phyloP scores from a whole-genome alignment of 2,329 filamentous ascomycete species.

The Neonectria neomacrospora region DNA sequence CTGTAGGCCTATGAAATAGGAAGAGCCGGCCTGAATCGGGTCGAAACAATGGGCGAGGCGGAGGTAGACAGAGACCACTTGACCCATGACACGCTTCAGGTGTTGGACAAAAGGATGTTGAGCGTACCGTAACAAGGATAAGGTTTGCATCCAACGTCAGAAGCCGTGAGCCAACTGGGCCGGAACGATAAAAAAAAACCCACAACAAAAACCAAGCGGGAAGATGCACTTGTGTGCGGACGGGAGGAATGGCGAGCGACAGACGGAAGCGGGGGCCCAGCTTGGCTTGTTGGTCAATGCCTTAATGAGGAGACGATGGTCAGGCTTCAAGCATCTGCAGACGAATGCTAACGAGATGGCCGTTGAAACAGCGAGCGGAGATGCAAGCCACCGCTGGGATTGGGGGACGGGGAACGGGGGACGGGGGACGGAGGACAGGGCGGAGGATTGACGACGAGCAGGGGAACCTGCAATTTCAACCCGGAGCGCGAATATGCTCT shows the following conservation, averaged over 20 bases:
- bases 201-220: too few relatives aligned
- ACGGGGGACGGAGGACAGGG: background rate
- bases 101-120: background rate
- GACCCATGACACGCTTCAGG: constrained; percentile 15
- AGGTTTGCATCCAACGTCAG: background rate
- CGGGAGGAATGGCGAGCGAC: constrained; percentile 4
- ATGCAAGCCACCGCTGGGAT: constrained; percentile 1
- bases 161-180: constrained; percentile 6
- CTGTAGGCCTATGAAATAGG: background rate
- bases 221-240: constrained; percentile 3
- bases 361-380: constrained; percentile 18
- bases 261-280: background rate
- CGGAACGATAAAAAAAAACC: background rate
- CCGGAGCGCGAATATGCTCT: background rate
- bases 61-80: too few relatives aligned
- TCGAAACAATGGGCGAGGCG: background rate
- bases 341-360: background rate
- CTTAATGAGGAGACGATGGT: constrained; percentile 1
- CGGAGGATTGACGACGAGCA: constrained; percentile 5
- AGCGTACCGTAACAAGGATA: background rate
- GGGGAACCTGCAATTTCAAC: constrained; percentile 18
- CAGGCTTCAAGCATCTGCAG: constrained; percentile 7
- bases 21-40: background rate
- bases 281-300: too few relatives aligned
- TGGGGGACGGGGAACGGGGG: background rate